Evolutionary conservation across 371 early-diverging fungal genomes (phyloP), one percentile per base, ranked within the genome.

Genomic region (Racocetra persica): DNA sequence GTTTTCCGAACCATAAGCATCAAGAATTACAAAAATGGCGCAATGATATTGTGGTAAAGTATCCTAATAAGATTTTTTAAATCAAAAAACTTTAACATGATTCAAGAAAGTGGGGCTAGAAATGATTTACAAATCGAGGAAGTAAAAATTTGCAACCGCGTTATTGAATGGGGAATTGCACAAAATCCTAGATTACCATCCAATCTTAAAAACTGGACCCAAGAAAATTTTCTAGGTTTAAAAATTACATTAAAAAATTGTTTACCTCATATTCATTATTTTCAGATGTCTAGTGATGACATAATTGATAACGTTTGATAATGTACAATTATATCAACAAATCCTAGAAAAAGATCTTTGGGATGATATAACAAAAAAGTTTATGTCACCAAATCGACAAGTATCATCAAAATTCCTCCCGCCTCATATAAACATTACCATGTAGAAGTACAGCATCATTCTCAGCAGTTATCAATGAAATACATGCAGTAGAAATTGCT

Each of bases 151-250:
- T 75, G 57, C 41, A 36, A 41, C 2, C 20, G 28, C 10, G 52
- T 75, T n/a, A 57, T 75, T 16, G 10, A 75, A 38, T 75, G 76
- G 76, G 76, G 76, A 38, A 16, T 75, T 36, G 55, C 60, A 2
- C 76, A 75, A 60, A 75, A 51, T 7, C 41, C 76, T 22, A 5
- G 59, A 14, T 60, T 59, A 16, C 16, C 18, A 11, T n/a, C 24
- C 5, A 57, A 52, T 41, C 22, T 14, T 32, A 5, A 18, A 28
- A 7, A 59, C 13, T 75, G 76, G 60, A 28, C 69, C 5, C 6
- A 36, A 8, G 18, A 41, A 5, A 36, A 69, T 62, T 75, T 36
- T 26, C 6, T 20, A 20, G 20, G 32, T 13, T 32, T 38, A 36
- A 32, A 66, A 20, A n/a, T 4, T 18, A 32, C 66, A 38, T 16